Base-by-base conservation (phyloP, 176 grass and related monocot genomes). In the Echinochloa phyllopogon region DNA sequence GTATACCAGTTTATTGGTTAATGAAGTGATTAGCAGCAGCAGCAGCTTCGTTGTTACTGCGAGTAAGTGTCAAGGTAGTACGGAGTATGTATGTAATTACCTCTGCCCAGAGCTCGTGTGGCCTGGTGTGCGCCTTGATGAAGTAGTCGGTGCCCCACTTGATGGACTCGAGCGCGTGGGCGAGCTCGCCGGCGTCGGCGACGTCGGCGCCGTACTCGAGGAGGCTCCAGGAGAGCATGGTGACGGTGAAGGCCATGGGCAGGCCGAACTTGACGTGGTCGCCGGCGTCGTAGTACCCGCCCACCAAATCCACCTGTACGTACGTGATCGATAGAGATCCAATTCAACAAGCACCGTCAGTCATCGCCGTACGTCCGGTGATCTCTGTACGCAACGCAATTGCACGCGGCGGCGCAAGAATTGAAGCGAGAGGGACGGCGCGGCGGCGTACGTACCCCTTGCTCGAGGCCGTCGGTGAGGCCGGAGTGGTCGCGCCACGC, bases 81-180 rank as follows among this genome's bases (percentile, higher is more conserved):
- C 29, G 29, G 5, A 52, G 25, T 11, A 0, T 8, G 8, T 21
- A 44, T 8, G 8, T 21, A 44, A 6, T 69, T 84, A 94, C 94
- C 94, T 96, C 91, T 3, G 94, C 94, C 94, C 94, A 96, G 20
- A 96, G 94, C 51, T 89, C 94, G 78, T 91, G 20, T 6, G 91
- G 94, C 18, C 55, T 41, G 6, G 94, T 93, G 73, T 96, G 94
- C 20, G 94, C 91, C 72, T 96, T 96, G 86, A 96, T 88, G 80
- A 96, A 96, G 86, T 96, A 96, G 72, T 96, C 94, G 53, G 94
- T 91, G 74, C 94, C 94, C 94, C 94, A 96, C 80, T 96, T 96
- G 91, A 96, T 77, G 56, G 94, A 64, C 72, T 96, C 77, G 70
- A 93, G 79, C 6, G 84, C 83, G 84, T 96, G 91, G 0, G 70